Evolutionary conservation across 2,329 filamentous ascomycete species (phyloP).

Genomic region (Hypoxylon sp.): DNA sequence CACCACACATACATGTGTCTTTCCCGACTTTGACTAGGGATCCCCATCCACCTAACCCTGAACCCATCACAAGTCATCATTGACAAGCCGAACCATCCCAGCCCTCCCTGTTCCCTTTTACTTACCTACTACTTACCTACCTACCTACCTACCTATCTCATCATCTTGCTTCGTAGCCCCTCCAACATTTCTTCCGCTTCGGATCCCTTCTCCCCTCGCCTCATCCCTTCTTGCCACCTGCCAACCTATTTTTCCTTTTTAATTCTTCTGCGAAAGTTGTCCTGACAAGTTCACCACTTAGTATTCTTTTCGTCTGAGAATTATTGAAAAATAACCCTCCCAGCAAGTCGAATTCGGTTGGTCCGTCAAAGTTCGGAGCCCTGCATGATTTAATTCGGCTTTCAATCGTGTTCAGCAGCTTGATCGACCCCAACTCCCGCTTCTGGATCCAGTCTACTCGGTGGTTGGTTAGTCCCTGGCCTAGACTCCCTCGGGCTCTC

Average conservation of each 20-base stretch:
- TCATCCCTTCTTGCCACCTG: conserved; percentile 28
- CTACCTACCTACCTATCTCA: conserved; percentile 36
- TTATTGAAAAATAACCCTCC: conserved; percentile 18
- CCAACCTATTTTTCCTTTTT: conserved; percentile 2
- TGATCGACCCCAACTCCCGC: conserved; percentile 43
- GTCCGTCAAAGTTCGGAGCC: conserved; percentile 18
- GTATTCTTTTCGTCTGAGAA: conserved; percentile 8
- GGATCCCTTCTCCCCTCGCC: conserved; percentile 24
- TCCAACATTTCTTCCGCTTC: conserved; percentile 25
- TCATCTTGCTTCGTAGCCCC: conserved; percentile 39
- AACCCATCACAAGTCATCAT: conserved; percentile 36
- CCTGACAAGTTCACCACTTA: too few relatives aligned
- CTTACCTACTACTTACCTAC: conserved; percentile 29
- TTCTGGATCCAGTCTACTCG: conserved; percentile 41
- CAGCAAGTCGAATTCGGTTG: conserved; percentile 30
- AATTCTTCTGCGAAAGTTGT: too few relatives aligned
- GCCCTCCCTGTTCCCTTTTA: conserved; percentile 23
- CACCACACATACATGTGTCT: conserved; percentile 20
- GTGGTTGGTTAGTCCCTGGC: conserved; percentile 44
- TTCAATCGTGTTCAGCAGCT: conserved; percentile 27
- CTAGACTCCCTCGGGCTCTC: conserved; percentile 34
- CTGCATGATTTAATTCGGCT: conserved; percentile 32
- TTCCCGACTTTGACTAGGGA: conserved; percentile 32
- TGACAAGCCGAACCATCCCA: conserved; percentile 34
- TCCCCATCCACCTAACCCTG: conserved; percentile 26